These are phyloP conservation scores for Cutaneotrichosporon sp. DNA, from an alignment of 1,284 basidiomycete genomes.

Conservation along the genomic window DNA sequence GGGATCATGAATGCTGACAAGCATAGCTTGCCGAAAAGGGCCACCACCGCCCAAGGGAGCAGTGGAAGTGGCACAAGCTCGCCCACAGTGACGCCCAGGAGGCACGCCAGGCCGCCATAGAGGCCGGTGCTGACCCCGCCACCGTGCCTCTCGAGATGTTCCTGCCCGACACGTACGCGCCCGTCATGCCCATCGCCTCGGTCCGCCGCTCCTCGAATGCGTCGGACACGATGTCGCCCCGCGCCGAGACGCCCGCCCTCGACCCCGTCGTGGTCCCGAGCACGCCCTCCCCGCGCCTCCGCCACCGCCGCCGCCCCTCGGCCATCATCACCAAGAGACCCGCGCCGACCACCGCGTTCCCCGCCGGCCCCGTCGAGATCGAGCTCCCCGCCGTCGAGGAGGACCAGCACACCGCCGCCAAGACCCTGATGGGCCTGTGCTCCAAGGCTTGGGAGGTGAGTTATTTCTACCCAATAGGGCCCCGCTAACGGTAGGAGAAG, in stretches of 20 bases:
- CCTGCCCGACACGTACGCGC: constrained; percentile 1
- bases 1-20: neutral
- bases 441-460: constrained; percentile 5
- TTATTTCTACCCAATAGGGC: neutral
- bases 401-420: neutral
- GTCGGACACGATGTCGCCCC: neutral
- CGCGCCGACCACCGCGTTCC: neutral
- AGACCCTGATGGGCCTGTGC: constrained; percentile 2
- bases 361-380: neutral
- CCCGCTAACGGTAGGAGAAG: neutral
- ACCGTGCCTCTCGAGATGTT: constrained; percentile 4
- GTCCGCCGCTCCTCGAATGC: constrained; percentile 1
- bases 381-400: neutral
- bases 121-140: neutral
- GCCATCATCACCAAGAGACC: neutral
- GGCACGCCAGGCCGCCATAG: constrained; percentile 1
- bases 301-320: neutral
- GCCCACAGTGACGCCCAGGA: constrained; percentile 3
- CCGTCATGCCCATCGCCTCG: constrained; percentile 11
- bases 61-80: constrained; percentile 6
- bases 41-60: constrained; percentile 4
- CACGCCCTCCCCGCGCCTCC: neutral
- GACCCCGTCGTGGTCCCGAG: neutral
- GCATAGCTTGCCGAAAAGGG: constrained; percentile 12
- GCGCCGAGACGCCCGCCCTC: neutral